Percentiles rank a stretch among this genome's conserved stretches.
Evolutionary conservation across 2,329 filamentous ascomycete species (phyloP).

Genomic region (Diaporthe ilicicola): DNA sequence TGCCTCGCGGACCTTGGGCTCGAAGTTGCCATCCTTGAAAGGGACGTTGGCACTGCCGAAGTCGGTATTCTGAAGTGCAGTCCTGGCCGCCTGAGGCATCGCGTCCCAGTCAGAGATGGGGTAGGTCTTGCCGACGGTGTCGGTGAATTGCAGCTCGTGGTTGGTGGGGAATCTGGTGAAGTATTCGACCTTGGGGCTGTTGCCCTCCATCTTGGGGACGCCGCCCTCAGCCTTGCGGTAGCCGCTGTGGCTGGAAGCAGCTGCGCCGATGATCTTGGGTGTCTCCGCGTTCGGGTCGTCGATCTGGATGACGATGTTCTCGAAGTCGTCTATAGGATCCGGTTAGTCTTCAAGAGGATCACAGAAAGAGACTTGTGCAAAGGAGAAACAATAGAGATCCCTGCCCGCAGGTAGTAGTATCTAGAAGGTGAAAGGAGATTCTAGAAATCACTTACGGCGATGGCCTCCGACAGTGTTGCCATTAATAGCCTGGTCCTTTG

Average conservation of each 20-base stretch:
- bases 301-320: conserved; percentile 44
- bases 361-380: neutral
- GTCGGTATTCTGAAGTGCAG: conserved; percentile 44
- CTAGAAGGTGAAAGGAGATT: neutral
- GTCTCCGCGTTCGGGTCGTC: conserved; percentile 37
- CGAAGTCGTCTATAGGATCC: conserved; percentile 44
- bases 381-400: too few relatives aligned
- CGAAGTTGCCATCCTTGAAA: conserved; percentile 41
- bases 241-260: conserved; percentile 46
- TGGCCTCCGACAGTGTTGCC: conserved; percentile 43
- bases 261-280: conserved; percentile 42
- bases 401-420: too few relatives aligned
- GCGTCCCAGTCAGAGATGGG: conserved; percentile 52
- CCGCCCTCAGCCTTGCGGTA: conserved; percentile 40
- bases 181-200: conserved; percentile 43
- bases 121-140: conserved; percentile 44
- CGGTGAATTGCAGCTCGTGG: conserved; percentile 49
- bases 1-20: conserved; percentile 16
- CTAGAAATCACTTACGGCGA: conserved; percentile 35
- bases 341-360: neutral
- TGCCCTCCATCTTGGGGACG: conserved; percentile 32
- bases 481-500: conserved; percentile 49
- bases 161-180: conserved; percentile 43
- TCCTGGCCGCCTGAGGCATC: conserved; percentile 43
- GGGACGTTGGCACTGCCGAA: conserved; percentile 52